These are phyloP conservation scores for Phytophthora chlamydospora DNA, from an alignment of 352 stramenopile genomes.

Conservation along the genomic window DNA sequence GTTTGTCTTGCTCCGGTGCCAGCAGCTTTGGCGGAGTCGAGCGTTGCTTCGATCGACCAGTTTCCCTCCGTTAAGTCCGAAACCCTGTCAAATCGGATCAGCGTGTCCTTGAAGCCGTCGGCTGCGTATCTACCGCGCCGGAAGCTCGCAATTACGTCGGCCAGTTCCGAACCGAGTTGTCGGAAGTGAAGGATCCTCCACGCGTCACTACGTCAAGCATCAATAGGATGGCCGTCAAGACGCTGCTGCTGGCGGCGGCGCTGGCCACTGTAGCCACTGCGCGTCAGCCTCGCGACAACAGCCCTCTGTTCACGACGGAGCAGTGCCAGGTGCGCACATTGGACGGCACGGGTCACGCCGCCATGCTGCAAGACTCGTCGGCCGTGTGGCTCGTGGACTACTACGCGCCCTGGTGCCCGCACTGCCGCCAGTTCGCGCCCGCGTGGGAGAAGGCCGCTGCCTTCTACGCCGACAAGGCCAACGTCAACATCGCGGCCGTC, in stretches of 20 bases:
- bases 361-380: slow-evolving; percentile 46
- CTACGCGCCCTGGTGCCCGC: slow-evolving; percentile 83
- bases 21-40: too few species aligned
- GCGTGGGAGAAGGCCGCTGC: slow-evolving; percentile 70
- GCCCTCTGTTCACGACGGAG: slow-evolving; percentile 67
- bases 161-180: slow-evolving; percentile 9
- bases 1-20: too few species aligned
- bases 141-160: slow-evolving; percentile 16
- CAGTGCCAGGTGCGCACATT: slow-evolving; percentile 55
- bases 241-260: slow-evolving; percentile 17
- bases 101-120: slow-evolving; percentile 19
- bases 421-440: slow-evolving; percentile 78
- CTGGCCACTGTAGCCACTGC: slow-evolving; percentile 9
- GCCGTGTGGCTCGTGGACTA: slow-evolving; percentile 83
- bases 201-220: slow-evolving; percentile 9
- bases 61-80: slow-evolving; percentile 7
- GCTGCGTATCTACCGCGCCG: slow-evolving; percentile 13
- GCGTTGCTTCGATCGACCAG: too few species aligned
- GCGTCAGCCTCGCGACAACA: slow-evolving; percentile 38
- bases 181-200: slow-evolving; percentile 15
- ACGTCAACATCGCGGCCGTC: slow-evolving; percentile 69
- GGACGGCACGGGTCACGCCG: slow-evolving; percentile 38
- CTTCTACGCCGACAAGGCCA: slow-evolving; percentile 64
- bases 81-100: slow-evolving; percentile 1
- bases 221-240: slow-evolving; percentile 22